Evolutionary conservation across 176 grass and related monocot genomes (phyloP), one percentile per base, ranked within the genome.

Genomic region (Triticum monococcum): DNA sequence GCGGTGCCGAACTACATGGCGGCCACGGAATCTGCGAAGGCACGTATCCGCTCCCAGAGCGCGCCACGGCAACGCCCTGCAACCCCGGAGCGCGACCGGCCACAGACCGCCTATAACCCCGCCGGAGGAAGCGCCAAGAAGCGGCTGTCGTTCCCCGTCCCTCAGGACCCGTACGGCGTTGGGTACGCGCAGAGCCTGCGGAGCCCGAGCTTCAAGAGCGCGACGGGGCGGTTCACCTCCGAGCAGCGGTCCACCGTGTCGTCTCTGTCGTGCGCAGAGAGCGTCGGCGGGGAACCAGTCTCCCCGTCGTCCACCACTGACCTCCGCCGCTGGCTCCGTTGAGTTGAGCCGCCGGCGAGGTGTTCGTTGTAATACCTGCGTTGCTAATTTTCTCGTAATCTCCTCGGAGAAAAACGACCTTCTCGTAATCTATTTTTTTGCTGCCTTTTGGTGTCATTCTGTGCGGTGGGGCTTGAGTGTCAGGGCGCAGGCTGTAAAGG

Each of bases 181-280:
- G 73, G 75, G 38, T 89, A 91, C 78, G 91, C 96, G 71, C 81
- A 89, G 83, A 91, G 43, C 79, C 85, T 98, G 59, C 87, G 96
- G 12, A 96, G 93, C 83, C 96, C 96, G 16, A 98, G 96, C 87
- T 96, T 98, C 77, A 98, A 98, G 90, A 96, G 93, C 83, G 93
- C 91, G 23, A 85, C 90, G 54, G 96, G 92, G 18, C 75, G 90
- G 35, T 94, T 92, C 86, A 91, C 90, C 10, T 88, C 89, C 3
- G 96, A 98, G 83, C 90, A 89, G 82, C 78, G 93, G 20, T 98
- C 96, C 3, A 98, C 88, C 32, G 84, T 96, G 75, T 98, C 93
- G 12, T 98, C 91, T 4, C 26, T 75, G 4, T 97, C 88, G 26
- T 96, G 93, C 61, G 93, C 92, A 1, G 96, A 96, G 36, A 98